Conservation (phyloP, 257 asterid genomes). For the Linderniella brevidens region DNA sequence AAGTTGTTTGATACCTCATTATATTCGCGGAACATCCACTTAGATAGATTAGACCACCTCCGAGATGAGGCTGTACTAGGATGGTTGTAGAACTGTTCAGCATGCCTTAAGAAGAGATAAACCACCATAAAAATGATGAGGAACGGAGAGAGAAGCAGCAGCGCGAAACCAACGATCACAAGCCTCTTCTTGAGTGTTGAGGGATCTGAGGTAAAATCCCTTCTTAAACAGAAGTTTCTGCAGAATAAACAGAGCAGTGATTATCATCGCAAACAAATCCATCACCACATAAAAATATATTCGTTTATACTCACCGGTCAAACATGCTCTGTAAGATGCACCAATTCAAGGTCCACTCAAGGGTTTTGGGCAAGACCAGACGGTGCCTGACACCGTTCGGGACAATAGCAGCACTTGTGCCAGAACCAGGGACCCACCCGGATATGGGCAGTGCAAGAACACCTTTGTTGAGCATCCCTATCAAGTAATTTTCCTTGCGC, state of each 20-base stretch:
- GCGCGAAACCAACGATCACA: slow-evolving; percentile 68
- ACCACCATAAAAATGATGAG: slow-evolving; percentile 93
- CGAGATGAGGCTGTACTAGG: slow-evolving; percentile 94
- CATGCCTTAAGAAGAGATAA: slow-evolving; percentile 91
- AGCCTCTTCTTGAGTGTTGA: slow-evolving; percentile 72
- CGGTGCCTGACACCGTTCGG: slow-evolving; percentile 34
- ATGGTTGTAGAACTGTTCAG: slow-evolving; percentile 92
- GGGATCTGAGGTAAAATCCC: slow-evolving; percentile 79
- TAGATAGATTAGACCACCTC: slow-evolving; percentile 95
- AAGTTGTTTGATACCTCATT: slow-evolving; percentile 54
- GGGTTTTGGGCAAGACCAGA: slow-evolving; percentile 69
- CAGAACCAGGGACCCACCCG: slow-evolving; percentile 74
- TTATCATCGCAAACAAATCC: neutral
- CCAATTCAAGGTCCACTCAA: slow-evolving; percentile 96
- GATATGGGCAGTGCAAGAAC: slow-evolving; percentile 82
- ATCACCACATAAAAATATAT: neutral
- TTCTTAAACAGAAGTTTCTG: slow-evolving; percentile 71
- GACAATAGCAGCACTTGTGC: slow-evolving; percentile 33
- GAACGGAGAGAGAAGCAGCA: slow-evolving; percentile 82
- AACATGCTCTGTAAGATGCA: slow-evolving; percentile 93
- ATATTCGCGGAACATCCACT: slow-evolving; percentile 93
- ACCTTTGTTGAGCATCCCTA: slow-evolving; percentile 97
- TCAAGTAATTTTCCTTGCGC: slow-evolving; percentile 94
- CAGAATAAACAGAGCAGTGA: slow-evolving; percentile 12
- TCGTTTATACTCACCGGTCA: slow-evolving; percentile 37